These are phyloP conservation scores for Alisma plantagoaquatica DNA, from an alignment of 106 monocot species.

Conservation along the genomic window DNA sequence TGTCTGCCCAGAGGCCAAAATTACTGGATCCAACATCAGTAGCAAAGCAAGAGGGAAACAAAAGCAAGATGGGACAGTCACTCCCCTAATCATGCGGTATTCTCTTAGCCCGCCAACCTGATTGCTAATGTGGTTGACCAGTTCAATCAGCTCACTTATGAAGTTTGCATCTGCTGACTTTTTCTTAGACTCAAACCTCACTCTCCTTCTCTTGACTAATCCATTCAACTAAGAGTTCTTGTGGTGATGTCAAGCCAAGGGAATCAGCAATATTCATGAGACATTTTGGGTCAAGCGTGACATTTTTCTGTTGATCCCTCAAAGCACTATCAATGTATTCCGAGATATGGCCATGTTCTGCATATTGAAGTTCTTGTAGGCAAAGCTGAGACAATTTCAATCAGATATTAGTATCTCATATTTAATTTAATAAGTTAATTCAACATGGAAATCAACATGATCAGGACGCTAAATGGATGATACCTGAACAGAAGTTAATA, in stretches of 20 bases:
- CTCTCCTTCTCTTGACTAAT: constrained; percentile 68
- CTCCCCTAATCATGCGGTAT: constrained; percentile 40
- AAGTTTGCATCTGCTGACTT: constrained; percentile 25
- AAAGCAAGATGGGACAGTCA: constrained; percentile 53
- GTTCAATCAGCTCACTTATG: constrained; percentile 34
- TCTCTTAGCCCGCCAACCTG: constrained; percentile 36
- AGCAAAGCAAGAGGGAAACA: constrained; percentile 66
- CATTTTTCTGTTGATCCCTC: constrained; percentile 41
- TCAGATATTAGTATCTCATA: too few relatives aligned
- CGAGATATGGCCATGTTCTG: constrained; percentile 25
- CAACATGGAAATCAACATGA: neutral
- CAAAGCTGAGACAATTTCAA: constrained; percentile 25
- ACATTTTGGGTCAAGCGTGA: constrained; percentile 20
- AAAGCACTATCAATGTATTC: constrained; percentile 44
- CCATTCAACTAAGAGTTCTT: constrained; percentile 47
- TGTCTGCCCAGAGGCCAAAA: constrained; percentile 80
- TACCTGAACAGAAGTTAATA: constrained; percentile 43
- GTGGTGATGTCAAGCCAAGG: constrained; percentile 48
- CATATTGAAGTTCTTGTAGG: constrained; percentile 51
- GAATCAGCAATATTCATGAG: constrained; percentile 42
- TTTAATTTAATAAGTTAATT: neutral
- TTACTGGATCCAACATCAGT: constrained; percentile 84
- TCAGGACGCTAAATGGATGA: neutral
- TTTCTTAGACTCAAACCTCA: constrained; percentile 29
- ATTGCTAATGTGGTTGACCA: constrained; percentile 34